Evolutionary conservation across 2,329 filamentous ascomycete genomes (phyloP).

Genomic region (Diplodia seriata): DNA sequence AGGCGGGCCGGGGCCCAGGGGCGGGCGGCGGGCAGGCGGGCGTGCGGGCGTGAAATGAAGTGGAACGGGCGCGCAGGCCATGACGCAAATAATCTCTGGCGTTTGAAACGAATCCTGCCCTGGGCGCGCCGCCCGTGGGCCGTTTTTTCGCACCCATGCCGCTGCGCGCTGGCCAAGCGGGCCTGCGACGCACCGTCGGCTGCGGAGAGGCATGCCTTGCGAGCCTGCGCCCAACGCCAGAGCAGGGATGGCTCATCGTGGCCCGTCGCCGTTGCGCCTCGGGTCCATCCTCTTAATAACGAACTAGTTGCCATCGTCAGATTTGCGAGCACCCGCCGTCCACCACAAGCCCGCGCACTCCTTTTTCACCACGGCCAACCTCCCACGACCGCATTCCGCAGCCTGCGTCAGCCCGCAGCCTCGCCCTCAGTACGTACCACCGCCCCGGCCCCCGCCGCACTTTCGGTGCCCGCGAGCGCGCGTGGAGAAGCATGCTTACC

Average conservation of each 20-base stretch:
- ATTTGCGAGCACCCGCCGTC: slow-evolving; percentile 24
- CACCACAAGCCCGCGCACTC: slow-evolving; percentile 1
- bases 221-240: slow-evolving; percentile 15
- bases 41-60: slow-evolving; percentile 17
- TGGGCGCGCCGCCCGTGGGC: slow-evolving; percentile 7
- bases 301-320: slow-evolving; percentile 29
- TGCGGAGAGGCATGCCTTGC: slow-evolving; percentile 17
- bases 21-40: neutral
- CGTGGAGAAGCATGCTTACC: slow-evolving; percentile 33
- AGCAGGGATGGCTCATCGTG: slow-evolving; percentile 24
- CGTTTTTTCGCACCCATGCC: slow-evolving; percentile 10
- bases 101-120: slow-evolving; percentile 23
- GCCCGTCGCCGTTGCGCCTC: slow-evolving; percentile 28
- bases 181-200: slow-evolving; percentile 1
- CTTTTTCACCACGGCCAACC: slow-evolving; percentile 19
- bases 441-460: slow-evolving; percentile 25
- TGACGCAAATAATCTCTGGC: slow-evolving; percentile 18
- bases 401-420: slow-evolving; percentile 20
- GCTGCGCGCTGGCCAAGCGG: slow-evolving; percentile 3
- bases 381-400: slow-evolving; percentile 9
- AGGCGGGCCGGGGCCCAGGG: neutral
- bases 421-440: slow-evolving; percentile 26
- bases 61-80: slow-evolving; percentile 22
- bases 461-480: slow-evolving; percentile 22
- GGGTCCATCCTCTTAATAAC: slow-evolving; percentile 29